Evolutionary conservation across 73 alveolate species (phyloP).

Genomic region (Strombidium stylifer): DNA sequence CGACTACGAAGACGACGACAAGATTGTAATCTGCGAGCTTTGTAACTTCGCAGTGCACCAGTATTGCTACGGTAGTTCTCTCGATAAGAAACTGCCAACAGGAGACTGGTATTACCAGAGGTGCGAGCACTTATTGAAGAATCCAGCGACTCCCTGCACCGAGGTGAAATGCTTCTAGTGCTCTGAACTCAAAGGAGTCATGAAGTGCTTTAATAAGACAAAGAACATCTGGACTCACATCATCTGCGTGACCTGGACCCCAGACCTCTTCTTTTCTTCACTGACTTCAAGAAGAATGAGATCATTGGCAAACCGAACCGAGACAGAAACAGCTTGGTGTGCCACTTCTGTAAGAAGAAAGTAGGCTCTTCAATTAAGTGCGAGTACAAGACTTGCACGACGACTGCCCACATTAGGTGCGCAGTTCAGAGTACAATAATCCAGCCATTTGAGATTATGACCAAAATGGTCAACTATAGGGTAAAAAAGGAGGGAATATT

Average conservation of each 20-base stretch:
- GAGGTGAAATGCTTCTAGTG: conserved; percentile 36
- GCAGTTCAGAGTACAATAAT: conserved; percentile 7
- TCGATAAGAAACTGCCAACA: conserved; percentile 4
- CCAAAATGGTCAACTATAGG: too few relatives aligned
- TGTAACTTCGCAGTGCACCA: conserved; percentile 33
- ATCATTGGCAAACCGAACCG: conserved; percentile 26
- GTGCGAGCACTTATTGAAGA: conserved; percentile 1
- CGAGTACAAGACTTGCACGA: conserved; percentile 21
- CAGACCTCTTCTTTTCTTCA: conserved; percentile 26
- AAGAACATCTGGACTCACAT: conserved; percentile 43
- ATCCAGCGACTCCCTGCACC: neutral
- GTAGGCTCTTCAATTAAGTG: conserved; percentile 52
- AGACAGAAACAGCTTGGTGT: conserved; percentile 24
- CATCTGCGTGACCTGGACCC: conserved; percentile 41
- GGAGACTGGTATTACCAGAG: conserved; percentile 48
- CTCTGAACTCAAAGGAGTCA: conserved; percentile 30
- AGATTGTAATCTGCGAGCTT: conserved; percentile 37
- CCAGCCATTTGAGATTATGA: too few relatives aligned
- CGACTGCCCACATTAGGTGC: conserved; percentile 42
- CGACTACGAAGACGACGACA: conserved; percentile 36
- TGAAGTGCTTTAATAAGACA: conserved; percentile 20
- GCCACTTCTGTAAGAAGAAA: conserved; percentile 29
- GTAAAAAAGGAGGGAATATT: too few relatives aligned
- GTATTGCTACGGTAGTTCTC: conserved; percentile 32
- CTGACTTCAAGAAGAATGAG: conserved; percentile 15